Conservation (phyloP, 1,139 yeast species). For the Magnusiomyces sp. region DNA sequence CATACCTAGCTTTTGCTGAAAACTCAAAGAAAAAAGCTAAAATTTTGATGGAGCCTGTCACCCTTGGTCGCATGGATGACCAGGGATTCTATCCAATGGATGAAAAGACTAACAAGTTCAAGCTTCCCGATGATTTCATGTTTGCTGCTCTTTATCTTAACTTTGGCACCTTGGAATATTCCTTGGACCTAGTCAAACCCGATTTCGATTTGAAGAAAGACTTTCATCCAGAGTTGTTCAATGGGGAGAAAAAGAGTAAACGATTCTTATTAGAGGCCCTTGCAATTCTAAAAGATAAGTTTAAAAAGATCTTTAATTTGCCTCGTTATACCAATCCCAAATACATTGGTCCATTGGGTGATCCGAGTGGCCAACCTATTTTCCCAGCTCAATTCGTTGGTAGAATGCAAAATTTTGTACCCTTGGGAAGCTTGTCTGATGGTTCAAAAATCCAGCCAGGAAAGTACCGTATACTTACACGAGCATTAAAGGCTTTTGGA, state of each 20-base stretch:
- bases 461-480: conserved; percentile 7
- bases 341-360: conserved; percentile 7
- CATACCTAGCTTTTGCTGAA: conserved; percentile 9
- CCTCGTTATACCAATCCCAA: not conserved
- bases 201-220: conserved; percentile 1
- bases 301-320: no score
- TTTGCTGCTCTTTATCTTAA: not conserved
- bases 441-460: conserved; percentile 7
- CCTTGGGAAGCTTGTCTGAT: conserved; percentile 4
- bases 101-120: not conserved
- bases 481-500: conserved; percentile 12
- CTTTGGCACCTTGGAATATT: conserved; percentile 7
- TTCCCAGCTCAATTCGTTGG: not conserved
- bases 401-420: not conserved
- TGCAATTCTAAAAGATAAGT: no score
- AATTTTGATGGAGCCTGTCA: not conserved
- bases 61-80: not conserved
- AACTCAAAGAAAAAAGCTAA: conserved; percentile 1
- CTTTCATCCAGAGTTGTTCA: not conserved
- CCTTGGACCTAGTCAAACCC: conserved; percentile 8
- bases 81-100: not conserved
- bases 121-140: conserved; percentile 2
- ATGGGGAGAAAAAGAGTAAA: not conserved
- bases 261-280: not conserved
- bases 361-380: not conserved